Percentiles rank a stretch among this genome's conserved stretches.
Conservation (phyloP, 805 yeast species). For the Candida loeiensis region DNA sequence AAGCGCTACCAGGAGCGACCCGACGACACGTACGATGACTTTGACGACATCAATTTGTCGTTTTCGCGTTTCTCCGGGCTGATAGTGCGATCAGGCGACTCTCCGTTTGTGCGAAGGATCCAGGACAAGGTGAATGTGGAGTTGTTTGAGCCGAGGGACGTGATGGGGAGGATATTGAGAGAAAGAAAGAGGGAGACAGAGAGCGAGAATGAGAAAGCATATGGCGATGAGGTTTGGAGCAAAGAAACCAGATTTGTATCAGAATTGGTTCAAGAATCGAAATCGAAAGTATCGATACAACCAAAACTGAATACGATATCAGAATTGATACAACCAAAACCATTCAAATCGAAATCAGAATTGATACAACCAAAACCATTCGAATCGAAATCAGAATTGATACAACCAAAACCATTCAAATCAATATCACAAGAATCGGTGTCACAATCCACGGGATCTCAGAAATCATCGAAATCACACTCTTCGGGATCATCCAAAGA, state of each 20-base stretch:
- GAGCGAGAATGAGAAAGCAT: background rate
- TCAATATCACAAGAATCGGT: too few species aligned
- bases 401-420: too few species aligned
- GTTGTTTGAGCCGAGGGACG: background rate
- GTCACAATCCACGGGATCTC: too few species aligned
- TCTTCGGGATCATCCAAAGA: too few species aligned
- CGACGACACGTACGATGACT: slow-evolving; percentile 14
- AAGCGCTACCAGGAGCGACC: slow-evolving; percentile 19
- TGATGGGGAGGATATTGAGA: background rate
- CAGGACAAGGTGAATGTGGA: slow-evolving; percentile 17
- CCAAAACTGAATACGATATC: too few species aligned
- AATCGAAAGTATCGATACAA: too few species aligned
- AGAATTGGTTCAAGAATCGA: too few species aligned
- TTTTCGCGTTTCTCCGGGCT: slow-evolving; percentile 34
- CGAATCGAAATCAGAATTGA: too few species aligned
- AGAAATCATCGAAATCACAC: too few species aligned
- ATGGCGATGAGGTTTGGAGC: background rate
- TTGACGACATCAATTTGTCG: slow-evolving; percentile 24
- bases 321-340: too few species aligned
- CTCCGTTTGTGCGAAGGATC: slow-evolving; percentile 30
- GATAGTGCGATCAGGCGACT: slow-evolving; percentile 15
- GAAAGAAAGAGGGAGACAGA: background rate
- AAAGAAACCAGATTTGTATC: background rate
- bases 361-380: too few species aligned
- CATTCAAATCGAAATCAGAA: too few species aligned